These are phyloP conservation scores for Huntiella abstrusa DNA, from an alignment of 2,329 filamentous ascomycete genomes.

Conservation along the genomic window DNA sequence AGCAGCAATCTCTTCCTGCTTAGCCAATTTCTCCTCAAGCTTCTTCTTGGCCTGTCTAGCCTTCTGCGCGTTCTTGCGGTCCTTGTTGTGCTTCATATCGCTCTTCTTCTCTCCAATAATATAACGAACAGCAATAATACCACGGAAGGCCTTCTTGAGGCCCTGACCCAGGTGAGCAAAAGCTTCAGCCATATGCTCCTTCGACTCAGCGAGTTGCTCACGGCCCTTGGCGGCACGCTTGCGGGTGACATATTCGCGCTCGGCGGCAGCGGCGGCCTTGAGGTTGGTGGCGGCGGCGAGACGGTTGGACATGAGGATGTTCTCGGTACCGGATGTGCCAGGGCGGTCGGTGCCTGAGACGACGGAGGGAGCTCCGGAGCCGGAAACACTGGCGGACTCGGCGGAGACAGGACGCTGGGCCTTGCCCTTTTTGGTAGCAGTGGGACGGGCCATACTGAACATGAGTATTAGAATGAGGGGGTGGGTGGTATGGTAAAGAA, in stretches of 20 bases:
- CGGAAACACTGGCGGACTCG: neutral
- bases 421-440: neutral
- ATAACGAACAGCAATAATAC: slow-evolving; percentile 19
- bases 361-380: neutral
- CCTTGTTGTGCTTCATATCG: slow-evolving; percentile 15
- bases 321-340: slow-evolving; percentile 25
- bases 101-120: slow-evolving; percentile 22
- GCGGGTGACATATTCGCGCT: slow-evolving; percentile 22
- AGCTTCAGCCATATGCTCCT: slow-evolving; percentile 21
- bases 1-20: slow-evolving; percentile 11
- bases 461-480: slow-evolving; percentile 2
- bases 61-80: slow-evolving; percentile 17
- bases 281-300: slow-evolving; percentile 21
- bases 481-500: neutral
- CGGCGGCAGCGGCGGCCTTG: slow-evolving; percentile 21
- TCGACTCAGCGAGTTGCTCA: slow-evolving; percentile 20
- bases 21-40: slow-evolving; percentile 19
- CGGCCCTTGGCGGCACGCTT: slow-evolving; percentile 24
- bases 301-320: slow-evolving; percentile 22
- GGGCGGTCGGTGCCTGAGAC: slow-evolving; percentile 16
- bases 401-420: neutral
- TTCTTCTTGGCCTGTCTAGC: slow-evolving; percentile 19
- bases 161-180: slow-evolving; percentile 20
- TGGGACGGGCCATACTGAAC: slow-evolving; percentile 8
- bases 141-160: slow-evolving; percentile 17